phyloP scores from a whole-genome alignment of 2,329 filamentous ascomycete species.

The Ceratocystis alfenasii region DNA sequence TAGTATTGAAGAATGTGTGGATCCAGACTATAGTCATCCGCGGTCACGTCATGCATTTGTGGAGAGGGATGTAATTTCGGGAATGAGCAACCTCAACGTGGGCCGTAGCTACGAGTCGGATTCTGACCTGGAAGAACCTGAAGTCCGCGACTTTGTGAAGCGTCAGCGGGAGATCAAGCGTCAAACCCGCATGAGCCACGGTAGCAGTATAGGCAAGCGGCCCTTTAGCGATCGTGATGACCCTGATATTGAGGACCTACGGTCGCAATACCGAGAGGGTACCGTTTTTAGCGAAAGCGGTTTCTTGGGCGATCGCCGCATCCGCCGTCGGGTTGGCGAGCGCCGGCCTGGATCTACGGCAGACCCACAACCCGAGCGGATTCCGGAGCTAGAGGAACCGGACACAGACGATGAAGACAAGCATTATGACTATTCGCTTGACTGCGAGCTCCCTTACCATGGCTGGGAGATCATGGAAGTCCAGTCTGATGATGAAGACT shows the following conservation, averaged over 20 bases:
- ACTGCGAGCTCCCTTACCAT: constrained; percentile 41
- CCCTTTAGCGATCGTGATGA: constrained; percentile 44
- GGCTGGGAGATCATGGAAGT: constrained; percentile 42
- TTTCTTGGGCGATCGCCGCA: constrained; percentile 34
- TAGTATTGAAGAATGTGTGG: constrained; percentile 31
- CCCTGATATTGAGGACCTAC: constrained; percentile 34
- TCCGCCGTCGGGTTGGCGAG: constrained; percentile 36
- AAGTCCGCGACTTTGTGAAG: constrained; percentile 33
- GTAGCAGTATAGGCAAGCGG: constrained; percentile 44
- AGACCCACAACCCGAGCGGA: constrained; percentile 38
- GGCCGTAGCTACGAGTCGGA: constrained; percentile 31
- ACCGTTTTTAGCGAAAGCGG: constrained; percentile 30
- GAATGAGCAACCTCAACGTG: constrained; percentile 27
- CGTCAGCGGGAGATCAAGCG: constrained; percentile 35
- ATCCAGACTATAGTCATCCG: constrained; percentile 33
- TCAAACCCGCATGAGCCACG: constrained; percentile 38
- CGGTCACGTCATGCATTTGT: constrained; percentile 29
- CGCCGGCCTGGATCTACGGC: constrained; percentile 39
- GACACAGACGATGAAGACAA: constrained; percentile 35
- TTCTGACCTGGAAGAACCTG: constrained; percentile 43
- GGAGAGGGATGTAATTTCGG: constrained; percentile 4
- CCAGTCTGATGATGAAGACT: constrained; percentile 26
- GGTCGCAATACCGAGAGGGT: constrained; percentile 18
- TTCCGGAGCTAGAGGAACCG: constrained; percentile 44
- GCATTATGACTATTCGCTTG: constrained; percentile 31